Evolutionary conservation across 306 rosid species (phyloP), one percentile per base, ranked within the genome.

Genomic region (Benincasa hispida): DNA sequence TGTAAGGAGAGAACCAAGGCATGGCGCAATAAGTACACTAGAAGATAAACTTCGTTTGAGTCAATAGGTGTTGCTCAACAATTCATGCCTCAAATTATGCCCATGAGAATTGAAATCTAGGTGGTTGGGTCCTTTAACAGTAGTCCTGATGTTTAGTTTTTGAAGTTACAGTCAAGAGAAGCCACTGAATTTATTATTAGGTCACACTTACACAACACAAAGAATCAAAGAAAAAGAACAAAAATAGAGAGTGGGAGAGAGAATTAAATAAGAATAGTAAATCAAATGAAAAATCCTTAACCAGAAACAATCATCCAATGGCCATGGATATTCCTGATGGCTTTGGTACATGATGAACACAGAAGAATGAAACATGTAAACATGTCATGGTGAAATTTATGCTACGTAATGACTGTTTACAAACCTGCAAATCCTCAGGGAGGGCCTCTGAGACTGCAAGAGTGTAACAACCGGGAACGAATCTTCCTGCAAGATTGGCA

Each of bases 401-500:
- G 42, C 51, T 32, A 72, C 2, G 34, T 30, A 56, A 66, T 48
- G 62, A 55, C 21, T 48, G 62, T 27, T 32, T 54, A 6, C 21
- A 72, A 45, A 93, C 98, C 98, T 93, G 94, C 89, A 93, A 79
- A 67, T 93, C 98, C 82, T 93, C 98, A 0, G 97, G 90, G 74
- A 93, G 96, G 78, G 93, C 89, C 90, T 93, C 98, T 8, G 98
- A 93, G 83, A 93, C 97, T 48, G 98, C 96, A 72, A 93, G 98
- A 74, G 98, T 90, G 84, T 93, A 93, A 79, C 91, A 91, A 32
- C 98, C 97, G 61, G 96, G 96, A 77, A 76, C 96, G 77, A 85
- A 91, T 78, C 84, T 89, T 72, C 91, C 96, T 93, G 85, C 85
- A 83, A 70, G 27, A 84, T 30, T 22, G 55, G 22, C 28, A 45